Conservation (phyloP, 495 filamentous ascomycete genomes). For the Daldinia vernicosa region DNA sequence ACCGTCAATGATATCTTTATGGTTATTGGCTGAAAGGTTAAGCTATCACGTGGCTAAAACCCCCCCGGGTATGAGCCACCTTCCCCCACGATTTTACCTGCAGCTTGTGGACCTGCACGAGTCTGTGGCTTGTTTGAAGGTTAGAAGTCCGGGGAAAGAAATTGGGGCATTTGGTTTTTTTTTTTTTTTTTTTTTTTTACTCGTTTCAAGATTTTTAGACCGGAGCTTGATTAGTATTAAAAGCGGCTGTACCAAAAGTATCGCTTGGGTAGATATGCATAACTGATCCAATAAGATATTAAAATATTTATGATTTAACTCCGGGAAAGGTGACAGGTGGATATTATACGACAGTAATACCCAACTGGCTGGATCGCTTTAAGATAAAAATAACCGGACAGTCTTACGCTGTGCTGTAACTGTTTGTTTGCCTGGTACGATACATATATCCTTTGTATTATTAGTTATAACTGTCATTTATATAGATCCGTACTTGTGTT, state of each 20-base stretch:
- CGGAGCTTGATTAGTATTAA: neutral
- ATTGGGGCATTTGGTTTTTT: neutral
- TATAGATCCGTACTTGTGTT: neutral
- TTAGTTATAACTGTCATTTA: no score
- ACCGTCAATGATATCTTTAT: neutral
- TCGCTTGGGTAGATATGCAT: neutral
- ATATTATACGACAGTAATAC: constrained; percentile 23
- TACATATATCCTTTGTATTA: neutral
- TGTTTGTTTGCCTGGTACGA: neutral
- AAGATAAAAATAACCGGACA: constrained; percentile 20
- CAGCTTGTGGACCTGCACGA: neutral
- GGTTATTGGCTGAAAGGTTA: neutral
- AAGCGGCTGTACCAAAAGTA: neutral
- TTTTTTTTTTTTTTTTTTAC: neutral
- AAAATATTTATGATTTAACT: neutral
- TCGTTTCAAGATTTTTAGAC: neutral
- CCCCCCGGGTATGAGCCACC: constrained; percentile 24
- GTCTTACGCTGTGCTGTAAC: constrained; percentile 7
- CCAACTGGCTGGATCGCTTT: constrained; percentile 29
- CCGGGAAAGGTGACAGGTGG: neutral
- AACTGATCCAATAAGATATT: neutral
- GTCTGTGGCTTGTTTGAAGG: constrained; percentile 7
- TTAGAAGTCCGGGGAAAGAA: constrained; percentile 23
- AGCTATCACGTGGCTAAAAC: constrained; percentile 15
- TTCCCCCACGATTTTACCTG: constrained; percentile 32